Evolutionary conservation across 768 basidiomycete genomes (phyloP).

Genomic region (Naganishia antarctica): DNA sequence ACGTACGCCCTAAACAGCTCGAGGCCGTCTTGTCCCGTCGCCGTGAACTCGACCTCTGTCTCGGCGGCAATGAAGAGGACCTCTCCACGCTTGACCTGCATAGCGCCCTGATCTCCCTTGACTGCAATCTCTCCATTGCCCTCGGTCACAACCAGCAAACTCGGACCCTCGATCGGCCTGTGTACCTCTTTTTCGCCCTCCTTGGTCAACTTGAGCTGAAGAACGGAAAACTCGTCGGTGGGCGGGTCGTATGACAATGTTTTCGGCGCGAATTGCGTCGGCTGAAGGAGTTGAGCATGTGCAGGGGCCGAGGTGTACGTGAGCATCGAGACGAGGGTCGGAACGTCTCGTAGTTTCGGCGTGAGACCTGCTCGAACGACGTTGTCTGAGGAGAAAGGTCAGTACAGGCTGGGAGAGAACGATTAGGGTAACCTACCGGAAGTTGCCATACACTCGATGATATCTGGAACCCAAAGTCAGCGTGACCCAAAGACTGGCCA

Average conservation of each 20-base stretch:
- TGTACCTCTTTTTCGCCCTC: constrained; percentile 53
- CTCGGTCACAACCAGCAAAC: constrained; percentile 69
- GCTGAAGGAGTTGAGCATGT: constrained; percentile 64
- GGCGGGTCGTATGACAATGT: constrained; percentile 79
- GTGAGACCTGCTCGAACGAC: constrained; percentile 98
- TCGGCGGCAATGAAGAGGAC: constrained; percentile 79
- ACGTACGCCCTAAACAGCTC: constrained; percentile 67
- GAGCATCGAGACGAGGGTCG: constrained; percentile 77
- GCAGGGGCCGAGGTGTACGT: constrained; percentile 74
- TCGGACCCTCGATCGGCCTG: constrained; percentile 69
- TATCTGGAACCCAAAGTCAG: constrained; percentile 58
- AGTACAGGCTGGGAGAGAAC: neutral
- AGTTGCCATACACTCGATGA: constrained; percentile 98
- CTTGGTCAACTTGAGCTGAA: constrained; percentile 56
- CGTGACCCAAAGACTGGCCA: neutral
- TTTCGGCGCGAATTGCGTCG: constrained; percentile 54
- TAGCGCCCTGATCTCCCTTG: constrained; percentile 28
- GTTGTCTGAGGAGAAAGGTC: constrained; percentile 59
- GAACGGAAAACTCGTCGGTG: constrained; percentile 85
- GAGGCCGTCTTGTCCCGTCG: constrained; percentile 49
- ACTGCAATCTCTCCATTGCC: constrained; percentile 58
- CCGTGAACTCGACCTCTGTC: constrained; percentile 55
- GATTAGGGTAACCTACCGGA: constrained; percentile 52
- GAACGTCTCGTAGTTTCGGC: constrained; percentile 89
- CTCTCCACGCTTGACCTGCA: constrained; percentile 60